Evolutionary conservation across 345 rosid species (phyloP).

Genomic region (Linum tenue): DNA sequence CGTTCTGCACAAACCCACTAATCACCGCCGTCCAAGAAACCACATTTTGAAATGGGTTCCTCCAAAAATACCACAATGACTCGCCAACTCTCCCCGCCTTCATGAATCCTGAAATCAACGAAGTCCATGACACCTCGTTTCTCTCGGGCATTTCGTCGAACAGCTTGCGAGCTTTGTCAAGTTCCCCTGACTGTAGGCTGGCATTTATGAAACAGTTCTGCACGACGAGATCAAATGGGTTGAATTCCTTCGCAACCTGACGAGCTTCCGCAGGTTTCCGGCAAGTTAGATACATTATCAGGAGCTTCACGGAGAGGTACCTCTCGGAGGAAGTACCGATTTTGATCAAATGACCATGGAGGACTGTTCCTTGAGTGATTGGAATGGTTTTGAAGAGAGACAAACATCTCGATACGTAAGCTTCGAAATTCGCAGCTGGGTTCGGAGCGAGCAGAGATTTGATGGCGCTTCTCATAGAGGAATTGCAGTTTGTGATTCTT

Average conservation of each 20-base stretch:
- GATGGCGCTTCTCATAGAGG: conserved; percentile 25
- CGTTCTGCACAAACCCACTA: conserved; percentile 43
- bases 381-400: conserved; percentile 24
- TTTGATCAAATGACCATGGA: conserved; percentile 43
- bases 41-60: conserved; percentile 44
- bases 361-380: conserved; percentile 25
- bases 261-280: conserved; percentile 32
- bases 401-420: conserved; percentile 17
- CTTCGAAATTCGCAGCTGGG: conserved; percentile 21
- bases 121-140: conserved; percentile 47
- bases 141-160: conserved; percentile 57
- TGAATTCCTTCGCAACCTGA: conserved; percentile 33
- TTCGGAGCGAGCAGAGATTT: conserved; percentile 18
- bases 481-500: no score
- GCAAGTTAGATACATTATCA: conserved; percentile 37
- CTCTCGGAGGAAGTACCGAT: conserved; percentile 34
- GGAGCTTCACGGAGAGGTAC: conserved; percentile 35
- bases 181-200: conserved; percentile 29
- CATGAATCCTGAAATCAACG: conserved; percentile 46
- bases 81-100: conserved; percentile 39
- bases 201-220: conserved; percentile 41
- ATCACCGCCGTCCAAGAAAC: conserved; percentile 48
- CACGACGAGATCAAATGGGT: conserved; percentile 37
- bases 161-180: conserved; percentile 34
- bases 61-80: conserved; percentile 39